A percentile compares a stretch with the other conserved stretches of the same genome.
Evolutionary conservation across 2,329 filamentous ascomycete species (phyloP).

Genomic region (Malbranchea zuffiana): DNA sequence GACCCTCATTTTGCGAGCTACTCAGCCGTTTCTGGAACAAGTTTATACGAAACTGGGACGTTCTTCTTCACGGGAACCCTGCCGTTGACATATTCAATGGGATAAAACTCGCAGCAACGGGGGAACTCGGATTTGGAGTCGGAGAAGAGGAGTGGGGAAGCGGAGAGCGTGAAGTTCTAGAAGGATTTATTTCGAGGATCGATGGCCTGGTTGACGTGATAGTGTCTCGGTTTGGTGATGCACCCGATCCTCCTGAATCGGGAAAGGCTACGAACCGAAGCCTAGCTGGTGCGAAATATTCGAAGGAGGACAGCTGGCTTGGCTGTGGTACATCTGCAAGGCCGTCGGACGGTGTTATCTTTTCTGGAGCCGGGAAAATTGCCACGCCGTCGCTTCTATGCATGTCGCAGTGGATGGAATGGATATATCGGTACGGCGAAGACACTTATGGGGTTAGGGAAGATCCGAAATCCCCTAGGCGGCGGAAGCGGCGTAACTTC

Average conservation of each 20-base stretch:
- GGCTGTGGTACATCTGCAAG: conserved; percentile 57
- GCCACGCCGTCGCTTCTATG: conserved; percentile 60
- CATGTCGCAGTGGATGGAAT: conserved; percentile 77
- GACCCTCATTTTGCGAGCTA: conserved; percentile 58
- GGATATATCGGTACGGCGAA: conserved; percentile 72
- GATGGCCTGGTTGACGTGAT: conserved; percentile 80
- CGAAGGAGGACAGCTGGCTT: conserved; percentile 50
- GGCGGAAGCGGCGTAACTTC: conserved; percentile 26
- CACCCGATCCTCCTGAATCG: conserved; percentile 20
- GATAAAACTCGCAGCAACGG: conserved; percentile 77
- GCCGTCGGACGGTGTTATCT: conserved; percentile 72
- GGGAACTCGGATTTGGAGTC: conserved; percentile 85
- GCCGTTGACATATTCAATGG: conserved; percentile 67
- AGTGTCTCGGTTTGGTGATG: conserved; percentile 71
- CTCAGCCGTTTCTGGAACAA: conserved; percentile 73
- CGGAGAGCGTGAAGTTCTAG: conserved; percentile 82
- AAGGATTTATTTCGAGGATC: conserved; percentile 69
- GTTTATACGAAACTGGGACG: conserved; percentile 63
- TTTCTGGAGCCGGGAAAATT: conserved; percentile 66
- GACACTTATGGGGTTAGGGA: conserved; percentile 76
- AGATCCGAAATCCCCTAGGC: conserved; percentile 58
- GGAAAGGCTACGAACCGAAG: conserved; percentile 19
- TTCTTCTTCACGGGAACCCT: conserved; percentile 82
- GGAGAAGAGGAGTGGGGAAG: conserved; percentile 93
- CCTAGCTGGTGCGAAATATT: conserved; percentile 13